phyloP scores from a whole-genome alignment of 345 rosid genomes.

The Lepidium aucheri region DNA sequence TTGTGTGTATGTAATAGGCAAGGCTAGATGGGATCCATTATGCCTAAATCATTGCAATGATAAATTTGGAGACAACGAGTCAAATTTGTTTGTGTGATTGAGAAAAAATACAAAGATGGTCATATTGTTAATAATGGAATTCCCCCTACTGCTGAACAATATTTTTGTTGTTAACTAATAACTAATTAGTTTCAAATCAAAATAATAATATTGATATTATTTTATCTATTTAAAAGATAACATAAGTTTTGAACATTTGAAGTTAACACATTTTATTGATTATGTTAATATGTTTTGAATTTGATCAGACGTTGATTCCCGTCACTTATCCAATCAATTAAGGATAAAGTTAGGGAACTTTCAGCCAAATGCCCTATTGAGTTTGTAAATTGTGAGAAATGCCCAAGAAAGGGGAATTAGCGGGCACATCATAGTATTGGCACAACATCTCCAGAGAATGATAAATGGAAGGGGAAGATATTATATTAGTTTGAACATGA shows the following conservation, averaged over 20 bases:
- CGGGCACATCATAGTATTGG: too few relatives aligned
- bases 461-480: too few relatives aligned
- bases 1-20: too few relatives aligned
- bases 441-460: too few relatives aligned
- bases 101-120: constrained; percentile 14
- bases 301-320: background rate
- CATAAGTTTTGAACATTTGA: background rate
- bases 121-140: constrained; percentile 5
- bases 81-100: background rate
- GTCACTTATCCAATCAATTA: too few relatives aligned
- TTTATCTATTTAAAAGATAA: background rate
- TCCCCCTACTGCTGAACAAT: background rate
- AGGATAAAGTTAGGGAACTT: too few relatives aligned
- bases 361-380: too few relatives aligned
- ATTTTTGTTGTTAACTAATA: constrained; percentile 18
- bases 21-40: background rate
- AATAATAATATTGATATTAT: background rate
- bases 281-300: background rate
- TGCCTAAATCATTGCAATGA: constrained; percentile 7
- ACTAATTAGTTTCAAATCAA: background rate
- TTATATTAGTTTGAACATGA: too few relatives aligned
- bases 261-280: background rate
- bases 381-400: too few relatives aligned
- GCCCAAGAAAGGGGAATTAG: too few relatives aligned
- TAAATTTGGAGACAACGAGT: background rate